A percentile compares a stretch with the other conserved stretches of the same genome.
phyloP scores from a whole-genome alignment of 495 filamentous ascomycete genomes.

The Pyrenula aspistea region DNA sequence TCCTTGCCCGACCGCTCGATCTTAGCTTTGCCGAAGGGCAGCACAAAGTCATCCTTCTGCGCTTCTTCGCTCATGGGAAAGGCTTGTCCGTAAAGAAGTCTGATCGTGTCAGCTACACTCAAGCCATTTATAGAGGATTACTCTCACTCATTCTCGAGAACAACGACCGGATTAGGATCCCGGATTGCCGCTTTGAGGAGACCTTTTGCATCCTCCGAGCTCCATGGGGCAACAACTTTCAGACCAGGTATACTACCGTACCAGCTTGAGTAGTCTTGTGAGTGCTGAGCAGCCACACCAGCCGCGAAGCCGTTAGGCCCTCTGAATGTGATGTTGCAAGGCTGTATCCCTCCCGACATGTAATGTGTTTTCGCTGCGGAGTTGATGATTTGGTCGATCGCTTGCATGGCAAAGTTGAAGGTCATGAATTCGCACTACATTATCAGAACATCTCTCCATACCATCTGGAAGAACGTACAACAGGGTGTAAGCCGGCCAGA shows the following conservation, averaged over 20 bases:
- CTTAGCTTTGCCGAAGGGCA: conserved; percentile 97
- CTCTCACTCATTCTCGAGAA: conserved; percentile 89
- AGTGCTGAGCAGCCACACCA: conserved; percentile 95
- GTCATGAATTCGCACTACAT: conserved; percentile 97
- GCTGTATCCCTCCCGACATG: conserved; percentile 99
- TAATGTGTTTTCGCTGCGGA: conserved; percentile 98
- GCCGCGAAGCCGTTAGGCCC: conserved; percentile 96
- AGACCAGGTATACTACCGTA: conserved; percentile 95
- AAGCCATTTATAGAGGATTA: not conserved
- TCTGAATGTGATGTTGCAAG: conserved; percentile 98
- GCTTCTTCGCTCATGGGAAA: conserved; percentile 96
- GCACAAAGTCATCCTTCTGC: conserved; percentile 88
- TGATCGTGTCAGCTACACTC: conserved; percentile 19
- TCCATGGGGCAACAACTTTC: conserved; percentile 94
- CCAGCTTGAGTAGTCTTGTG: conserved; percentile 96
- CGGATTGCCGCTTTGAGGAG: conserved; percentile 94
- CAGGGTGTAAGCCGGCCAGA: conserved; percentile 82
- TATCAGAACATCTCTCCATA: conserved; percentile 3
- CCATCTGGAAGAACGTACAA: conserved; percentile 47
- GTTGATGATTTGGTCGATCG: conserved; percentile 99
- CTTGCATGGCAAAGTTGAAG: conserved; percentile 99
- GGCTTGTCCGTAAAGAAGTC: conserved; percentile 78
- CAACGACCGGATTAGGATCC: conserved; percentile 90
- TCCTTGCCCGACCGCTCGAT: conserved; percentile 93
- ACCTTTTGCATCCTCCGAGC: conserved; percentile 95